Percentiles rank a stretch among this genome's conserved stretches.
Conservation (phyloP, 169 alveolate species). For the Plasmodium fragile region DNA sequence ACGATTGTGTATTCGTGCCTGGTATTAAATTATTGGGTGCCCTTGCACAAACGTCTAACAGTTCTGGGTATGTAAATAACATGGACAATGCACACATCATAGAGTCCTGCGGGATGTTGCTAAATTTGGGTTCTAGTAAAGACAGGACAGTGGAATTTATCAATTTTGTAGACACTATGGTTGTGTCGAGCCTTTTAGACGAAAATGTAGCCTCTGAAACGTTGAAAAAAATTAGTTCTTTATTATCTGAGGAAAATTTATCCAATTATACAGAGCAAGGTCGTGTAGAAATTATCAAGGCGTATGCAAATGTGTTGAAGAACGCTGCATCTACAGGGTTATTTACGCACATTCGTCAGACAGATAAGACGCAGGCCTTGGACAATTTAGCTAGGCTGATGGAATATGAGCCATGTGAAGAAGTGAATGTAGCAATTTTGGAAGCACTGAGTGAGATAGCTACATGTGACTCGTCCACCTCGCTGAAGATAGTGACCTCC, state of each 20-base stretch:
- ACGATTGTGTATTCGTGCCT: conserved; percentile 49
- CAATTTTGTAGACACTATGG: conserved; percentile 50
- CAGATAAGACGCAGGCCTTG: conserved; percentile 78
- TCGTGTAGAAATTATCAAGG: conserved; percentile 29
- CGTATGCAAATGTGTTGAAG: conserved; percentile 49
- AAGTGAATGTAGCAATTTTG: conserved; percentile 63
- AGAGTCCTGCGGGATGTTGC: conserved; percentile 46
- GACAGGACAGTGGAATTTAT: conserved; percentile 69
- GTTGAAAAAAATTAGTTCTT: conserved; percentile 31
- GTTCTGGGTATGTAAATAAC: conserved; percentile 56
- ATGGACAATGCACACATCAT: conserved; percentile 39
- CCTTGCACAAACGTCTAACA: conserved; percentile 25
- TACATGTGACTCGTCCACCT: conserved; percentile 70
- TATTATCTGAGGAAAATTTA: conserved; percentile 61
- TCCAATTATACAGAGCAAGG: conserved; percentile 50
- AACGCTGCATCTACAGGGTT: conserved; percentile 73
- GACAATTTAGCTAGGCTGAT: conserved; percentile 78
- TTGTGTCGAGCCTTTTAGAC: conserved; percentile 53
- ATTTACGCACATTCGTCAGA: conserved; percentile 55
- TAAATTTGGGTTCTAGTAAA: conserved; percentile 50
- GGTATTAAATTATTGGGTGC: conserved; percentile 61
- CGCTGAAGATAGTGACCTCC: conserved; percentile 75
- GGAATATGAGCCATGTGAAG: conserved; percentile 75
- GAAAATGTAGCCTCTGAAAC: conserved; percentile 68
- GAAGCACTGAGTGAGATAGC: conserved; percentile 76